Evolutionary conservation across 345 rosid species (phyloP).

Genomic region (Capsella bursapastoris): DNA sequence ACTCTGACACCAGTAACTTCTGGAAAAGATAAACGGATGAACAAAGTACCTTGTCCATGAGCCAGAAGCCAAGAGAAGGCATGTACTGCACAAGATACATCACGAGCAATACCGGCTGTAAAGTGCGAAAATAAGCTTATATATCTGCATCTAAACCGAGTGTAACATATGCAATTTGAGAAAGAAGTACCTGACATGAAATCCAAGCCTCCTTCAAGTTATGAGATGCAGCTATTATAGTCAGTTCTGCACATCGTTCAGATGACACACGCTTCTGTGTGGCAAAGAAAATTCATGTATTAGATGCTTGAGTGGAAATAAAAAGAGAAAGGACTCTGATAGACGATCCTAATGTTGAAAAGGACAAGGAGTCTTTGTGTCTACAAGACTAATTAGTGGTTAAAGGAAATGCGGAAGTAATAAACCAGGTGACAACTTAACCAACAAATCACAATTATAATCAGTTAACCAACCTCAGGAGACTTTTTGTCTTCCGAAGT

Average conservation of each 20-base stretch:
- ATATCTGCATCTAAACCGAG: background rate
- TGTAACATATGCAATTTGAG: background rate
- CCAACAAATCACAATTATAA: constrained; percentile 10
- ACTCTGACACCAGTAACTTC: background rate
- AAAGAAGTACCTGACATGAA: constrained; percentile 75
- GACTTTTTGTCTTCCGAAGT: constrained; percentile 52
- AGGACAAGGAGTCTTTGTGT: background rate
- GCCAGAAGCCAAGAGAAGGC: constrained; percentile 86
- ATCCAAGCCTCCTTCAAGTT: constrained; percentile 95
- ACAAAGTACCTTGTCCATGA: constrained; percentile 88
- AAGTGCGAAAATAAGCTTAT: background rate
- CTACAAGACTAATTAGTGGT: constrained; percentile 1
- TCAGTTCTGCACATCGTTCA: constrained; percentile 83
- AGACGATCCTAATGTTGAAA: background rate
- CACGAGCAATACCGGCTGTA: constrained; percentile 89
- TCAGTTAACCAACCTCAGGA: constrained; percentile 54
- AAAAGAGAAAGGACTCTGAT: constrained; percentile 8
- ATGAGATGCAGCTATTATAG: constrained; percentile 79
- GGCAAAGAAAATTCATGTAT: constrained; percentile 17
- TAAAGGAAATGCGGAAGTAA: background rate
- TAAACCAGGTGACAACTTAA: constrained; percentile 3
- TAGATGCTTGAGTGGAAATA: constrained; percentile 7
- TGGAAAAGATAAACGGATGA: background rate
- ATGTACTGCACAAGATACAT: constrained; percentile 92
- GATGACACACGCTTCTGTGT: constrained; percentile 80